Evolutionary conservation across 1,284 basidiomycete genomes (phyloP).

Genomic region (Cryptococcus sp.): DNA sequence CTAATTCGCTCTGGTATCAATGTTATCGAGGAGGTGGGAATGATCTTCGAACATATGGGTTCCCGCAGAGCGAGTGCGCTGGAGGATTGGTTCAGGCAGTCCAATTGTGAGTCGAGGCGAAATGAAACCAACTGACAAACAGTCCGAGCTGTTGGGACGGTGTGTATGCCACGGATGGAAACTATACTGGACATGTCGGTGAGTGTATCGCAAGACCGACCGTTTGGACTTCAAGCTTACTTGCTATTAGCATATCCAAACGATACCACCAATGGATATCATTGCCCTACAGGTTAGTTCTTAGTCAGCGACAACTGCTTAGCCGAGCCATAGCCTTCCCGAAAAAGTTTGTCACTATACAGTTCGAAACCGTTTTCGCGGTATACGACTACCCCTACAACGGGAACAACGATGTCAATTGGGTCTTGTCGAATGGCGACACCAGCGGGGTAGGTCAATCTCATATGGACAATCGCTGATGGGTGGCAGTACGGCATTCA

Average conservation of each 20-base stretch:
- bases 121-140: background rate
- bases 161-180: conserved; percentile 20
- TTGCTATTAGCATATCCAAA: conserved; percentile 11
- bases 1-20: conserved; percentile 19
- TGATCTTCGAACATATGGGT: conserved; percentile 18
- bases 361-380: conserved; percentile 30
- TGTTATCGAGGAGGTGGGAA: conserved; percentile 23
- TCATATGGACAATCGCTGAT: background rate
- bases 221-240: background rate
- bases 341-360: conserved; percentile 28
- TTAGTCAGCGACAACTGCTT: background rate
- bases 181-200: conserved; percentile 25
- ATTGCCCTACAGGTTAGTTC: conserved; percentile 15
- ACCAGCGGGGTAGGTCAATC: conserved; percentile 14
- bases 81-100: conserved; percentile 19
- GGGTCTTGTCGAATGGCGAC: conserved; percentile 26
- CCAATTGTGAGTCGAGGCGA: conserved; percentile 18
- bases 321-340: conserved; percentile 11
- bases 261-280: conserved; percentile 25
- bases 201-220: conserved; percentile 1
- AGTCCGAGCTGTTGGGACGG: conserved; percentile 34
- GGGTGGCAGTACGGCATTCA: conserved; percentile 21
- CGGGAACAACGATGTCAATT: conserved; percentile 20
- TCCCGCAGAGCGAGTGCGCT: conserved; percentile 20
- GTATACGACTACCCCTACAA: conserved; percentile 22